These are phyloP conservation scores for Nicotiana sylvestris DNA, from an alignment of 257 asterid species.

Conservation along the genomic window DNA sequence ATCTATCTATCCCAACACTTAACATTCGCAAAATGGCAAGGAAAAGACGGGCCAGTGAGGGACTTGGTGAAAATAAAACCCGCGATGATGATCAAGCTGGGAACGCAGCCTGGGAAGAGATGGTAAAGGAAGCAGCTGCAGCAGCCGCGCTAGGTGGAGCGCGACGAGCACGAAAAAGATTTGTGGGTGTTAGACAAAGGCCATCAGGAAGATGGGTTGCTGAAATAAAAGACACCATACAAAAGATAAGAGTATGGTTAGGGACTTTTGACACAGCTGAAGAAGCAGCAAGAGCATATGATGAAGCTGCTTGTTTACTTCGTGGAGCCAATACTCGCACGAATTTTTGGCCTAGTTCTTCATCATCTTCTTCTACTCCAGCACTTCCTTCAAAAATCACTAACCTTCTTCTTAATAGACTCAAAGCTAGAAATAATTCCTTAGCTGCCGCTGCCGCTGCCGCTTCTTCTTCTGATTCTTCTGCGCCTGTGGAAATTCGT, in stretches of 20 bases:
- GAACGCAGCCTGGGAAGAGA: slow-evolving; percentile 39
- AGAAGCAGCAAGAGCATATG: slow-evolving; percentile 25
- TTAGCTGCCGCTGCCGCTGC: slow-evolving; percentile 10
- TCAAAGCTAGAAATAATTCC: slow-evolving; percentile 56
- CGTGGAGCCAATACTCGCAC: slow-evolving; percentile 84
- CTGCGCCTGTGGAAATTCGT: neutral
- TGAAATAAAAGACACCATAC: slow-evolving; percentile 20
- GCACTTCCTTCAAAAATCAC: slow-evolving; percentile 73
- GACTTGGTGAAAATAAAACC: slow-evolving; percentile 17
- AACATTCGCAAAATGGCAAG: slow-evolving; percentile 41
- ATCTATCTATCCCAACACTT: neutral
- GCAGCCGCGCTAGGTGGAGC: slow-evolving; percentile 43
- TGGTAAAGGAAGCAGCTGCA: slow-evolving; percentile 31
- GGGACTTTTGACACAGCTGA: slow-evolving; percentile 23
- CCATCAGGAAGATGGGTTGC: slow-evolving; percentile 24
- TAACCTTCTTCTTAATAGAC: slow-evolving; percentile 59
- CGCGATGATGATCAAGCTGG: neutral
- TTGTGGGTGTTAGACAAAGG: slow-evolving; percentile 33
- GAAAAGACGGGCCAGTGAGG: slow-evolving; percentile 49
- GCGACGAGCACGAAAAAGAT: slow-evolving; percentile 47
- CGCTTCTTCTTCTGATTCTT: slow-evolving; percentile 7
- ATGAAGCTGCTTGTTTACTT: slow-evolving; percentile 69
- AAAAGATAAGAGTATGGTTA: slow-evolving; percentile 19
- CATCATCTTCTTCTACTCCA: slow-evolving; percentile 38
- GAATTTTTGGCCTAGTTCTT: slow-evolving; percentile 66